Conservation (phyloP, 2,329 filamentous ascomycete species). For the Hypoxylon sp. region DNA sequence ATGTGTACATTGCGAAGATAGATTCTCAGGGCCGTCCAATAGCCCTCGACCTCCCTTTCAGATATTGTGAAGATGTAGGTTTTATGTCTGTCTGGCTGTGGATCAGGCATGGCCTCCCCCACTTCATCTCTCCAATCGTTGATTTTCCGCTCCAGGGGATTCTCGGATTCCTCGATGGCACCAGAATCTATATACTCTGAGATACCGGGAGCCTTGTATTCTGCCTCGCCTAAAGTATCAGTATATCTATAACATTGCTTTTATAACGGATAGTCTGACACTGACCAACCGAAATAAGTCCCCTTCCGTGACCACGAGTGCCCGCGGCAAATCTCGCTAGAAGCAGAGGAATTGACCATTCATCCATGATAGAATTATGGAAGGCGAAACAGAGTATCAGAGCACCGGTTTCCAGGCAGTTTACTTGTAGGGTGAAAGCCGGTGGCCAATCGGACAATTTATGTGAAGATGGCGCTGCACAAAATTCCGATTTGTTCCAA, state of each 20-base stretch:
- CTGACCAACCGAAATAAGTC: not conserved
- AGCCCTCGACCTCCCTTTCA: not conserved
- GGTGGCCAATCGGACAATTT: constrained; percentile 22
- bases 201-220: not conserved
- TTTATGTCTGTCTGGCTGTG: not conserved
- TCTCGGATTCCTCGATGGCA: no score
- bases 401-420: constrained; percentile 27
- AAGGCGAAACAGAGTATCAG: constrained; percentile 37
- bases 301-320: not conserved
- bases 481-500: constrained; percentile 27
- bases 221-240: not conserved
- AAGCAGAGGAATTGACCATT: constrained; percentile 17
- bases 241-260: not conserved
- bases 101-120: not conserved
- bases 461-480: constrained; percentile 1
- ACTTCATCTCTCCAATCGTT: not conserved
- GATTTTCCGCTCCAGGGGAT: not conserved
- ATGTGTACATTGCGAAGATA: not conserved
- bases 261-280: not conserved
- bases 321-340: not conserved
- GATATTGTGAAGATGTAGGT: constrained; percentile 5
- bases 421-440: constrained; percentile 37
- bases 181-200: not conserved
- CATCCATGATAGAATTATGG: constrained; percentile 21
- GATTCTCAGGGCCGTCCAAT: not conserved